Evolutionary conservation across 2,329 filamentous ascomycete genomes (phyloP).

Genomic region (Diaporthe australafricana): DNA sequence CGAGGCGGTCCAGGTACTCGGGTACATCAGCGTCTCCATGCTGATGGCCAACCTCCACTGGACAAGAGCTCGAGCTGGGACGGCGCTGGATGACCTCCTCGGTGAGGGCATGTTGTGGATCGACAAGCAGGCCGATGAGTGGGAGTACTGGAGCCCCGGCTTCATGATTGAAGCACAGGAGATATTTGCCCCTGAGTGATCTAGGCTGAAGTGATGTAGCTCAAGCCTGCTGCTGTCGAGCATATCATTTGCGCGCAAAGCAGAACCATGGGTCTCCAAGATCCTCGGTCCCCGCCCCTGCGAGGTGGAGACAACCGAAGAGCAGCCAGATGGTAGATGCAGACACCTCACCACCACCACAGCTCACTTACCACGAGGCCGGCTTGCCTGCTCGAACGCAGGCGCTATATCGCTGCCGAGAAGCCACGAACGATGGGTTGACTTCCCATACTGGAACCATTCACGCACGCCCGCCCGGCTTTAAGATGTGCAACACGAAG

Average conservation of each 20-base stretch:
- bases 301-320: neutral
- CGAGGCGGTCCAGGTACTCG: conserved; percentile 89
- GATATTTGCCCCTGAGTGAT: conserved; percentile 33
- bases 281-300: neutral
- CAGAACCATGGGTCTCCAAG: neutral
- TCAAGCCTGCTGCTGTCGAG: neutral
- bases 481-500: neutral
- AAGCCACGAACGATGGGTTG: neutral
- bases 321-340: neutral
- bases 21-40: conserved; percentile 92
- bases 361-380: neutral
- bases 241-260: neutral
- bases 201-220: neutral
- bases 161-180: conserved; percentile 69
- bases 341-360: neutral
- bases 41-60: conserved; percentile 87
- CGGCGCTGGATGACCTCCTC: conserved; percentile 90
- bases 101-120: conserved; percentile 94
- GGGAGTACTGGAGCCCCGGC: conserved; percentile 92
- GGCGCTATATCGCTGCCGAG: neutral
- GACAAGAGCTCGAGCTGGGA: conserved; percentile 86
- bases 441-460: neutral
- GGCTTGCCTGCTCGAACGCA: neutral
- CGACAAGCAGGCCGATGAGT: conserved; percentile 85
- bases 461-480: neutral